These are phyloP conservation scores for Pichia cactophila DNA, from an alignment of 1,139 yeast genomes.

Conservation along the genomic window DNA sequence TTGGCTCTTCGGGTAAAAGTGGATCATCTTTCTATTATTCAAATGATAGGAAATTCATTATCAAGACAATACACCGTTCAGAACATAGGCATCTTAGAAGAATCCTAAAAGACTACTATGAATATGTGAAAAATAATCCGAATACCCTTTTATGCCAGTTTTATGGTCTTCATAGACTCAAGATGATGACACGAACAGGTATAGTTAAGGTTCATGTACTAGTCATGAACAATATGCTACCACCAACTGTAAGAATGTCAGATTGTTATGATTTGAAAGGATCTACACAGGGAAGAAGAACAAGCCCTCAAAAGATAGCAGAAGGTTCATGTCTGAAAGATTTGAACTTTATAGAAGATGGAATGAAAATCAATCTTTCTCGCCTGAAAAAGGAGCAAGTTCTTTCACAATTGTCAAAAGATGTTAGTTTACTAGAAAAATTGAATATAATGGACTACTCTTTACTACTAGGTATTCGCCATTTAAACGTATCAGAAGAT, in stretches of 20 bases:
- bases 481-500: conserved; percentile 28
- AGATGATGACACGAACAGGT: conserved; percentile 66
- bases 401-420: conserved; percentile 62
- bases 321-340: conserved; percentile 61
- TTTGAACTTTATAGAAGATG: conserved; percentile 71
- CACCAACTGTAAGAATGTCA: conserved; percentile 87
- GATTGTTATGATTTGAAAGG: conserved; percentile 89
- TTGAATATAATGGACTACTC: conserved; percentile 95
- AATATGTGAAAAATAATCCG: conserved; percentile 77
- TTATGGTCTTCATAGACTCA: conserved; percentile 90
- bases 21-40: conserved; percentile 96
- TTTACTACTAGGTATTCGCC: conserved; percentile 79
- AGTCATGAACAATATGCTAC: conserved; percentile 95
- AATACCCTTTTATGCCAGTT: conserved; percentile 87
- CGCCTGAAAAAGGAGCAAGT: conserved; percentile 56
- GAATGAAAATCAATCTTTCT: conserved; percentile 62
- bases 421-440: conserved; percentile 62
- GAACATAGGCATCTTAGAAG: conserved; percentile 81
- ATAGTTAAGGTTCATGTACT: conserved; percentile 71
- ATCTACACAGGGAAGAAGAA: conserved; percentile 76
- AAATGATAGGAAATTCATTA: conserved; percentile 86
- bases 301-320: conserved; percentile 29
- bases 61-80: conserved; percentile 89
- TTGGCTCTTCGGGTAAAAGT: conserved; percentile 94
- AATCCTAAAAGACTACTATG: conserved; percentile 68